Conservation (phyloP, 1,139 yeast genomes). For the Yamadazyma sp. region DNA sequence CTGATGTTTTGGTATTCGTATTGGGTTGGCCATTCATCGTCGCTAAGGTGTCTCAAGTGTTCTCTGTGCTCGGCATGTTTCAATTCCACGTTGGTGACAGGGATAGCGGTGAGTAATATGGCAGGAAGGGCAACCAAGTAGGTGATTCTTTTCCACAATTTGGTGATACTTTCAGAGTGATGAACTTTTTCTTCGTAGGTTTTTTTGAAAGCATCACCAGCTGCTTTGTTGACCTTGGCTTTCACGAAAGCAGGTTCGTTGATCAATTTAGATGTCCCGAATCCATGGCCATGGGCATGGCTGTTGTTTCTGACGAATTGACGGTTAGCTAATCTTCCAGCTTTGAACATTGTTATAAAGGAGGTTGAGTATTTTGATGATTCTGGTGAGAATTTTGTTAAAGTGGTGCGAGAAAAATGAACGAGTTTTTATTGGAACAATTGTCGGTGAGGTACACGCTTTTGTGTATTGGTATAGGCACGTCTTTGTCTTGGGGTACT, state of each 20-base stretch:
- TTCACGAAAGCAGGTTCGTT: conserved; percentile 38
- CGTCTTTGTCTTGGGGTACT: too few relatives aligned
- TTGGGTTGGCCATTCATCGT: conserved; percentile 90
- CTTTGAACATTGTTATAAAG: conserved; percentile 28
- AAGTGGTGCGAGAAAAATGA: conserved; percentile 15
- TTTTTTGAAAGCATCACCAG: conserved; percentile 46
- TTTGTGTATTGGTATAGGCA: background rate
- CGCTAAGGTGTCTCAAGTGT: conserved; percentile 73
- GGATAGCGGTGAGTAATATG: conserved; percentile 70
- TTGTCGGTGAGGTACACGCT: background rate
- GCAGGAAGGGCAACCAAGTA: conserved; percentile 81
- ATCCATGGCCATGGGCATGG: conserved; percentile 39
- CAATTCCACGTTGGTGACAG: conserved; percentile 76
- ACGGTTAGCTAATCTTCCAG: conserved; percentile 34
- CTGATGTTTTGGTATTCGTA: conserved; percentile 91
- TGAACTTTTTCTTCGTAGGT: conserved; percentile 59
- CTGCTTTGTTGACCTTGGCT: conserved; percentile 33
- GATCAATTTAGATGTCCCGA: conserved; percentile 40
- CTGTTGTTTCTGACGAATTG: conserved; percentile 44
- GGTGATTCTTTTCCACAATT: conserved; percentile 84
- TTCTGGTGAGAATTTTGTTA: background rate
- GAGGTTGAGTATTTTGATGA: background rate
- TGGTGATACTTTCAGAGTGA: conserved; percentile 77
- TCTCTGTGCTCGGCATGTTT: conserved; percentile 89
- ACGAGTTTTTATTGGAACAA: conserved; percentile 12